These are phyloP conservation scores for Cladophialophora psammophila DNA, from an alignment of 2,329 filamentous ascomycete genomes.

Conservation along the genomic window DNA sequence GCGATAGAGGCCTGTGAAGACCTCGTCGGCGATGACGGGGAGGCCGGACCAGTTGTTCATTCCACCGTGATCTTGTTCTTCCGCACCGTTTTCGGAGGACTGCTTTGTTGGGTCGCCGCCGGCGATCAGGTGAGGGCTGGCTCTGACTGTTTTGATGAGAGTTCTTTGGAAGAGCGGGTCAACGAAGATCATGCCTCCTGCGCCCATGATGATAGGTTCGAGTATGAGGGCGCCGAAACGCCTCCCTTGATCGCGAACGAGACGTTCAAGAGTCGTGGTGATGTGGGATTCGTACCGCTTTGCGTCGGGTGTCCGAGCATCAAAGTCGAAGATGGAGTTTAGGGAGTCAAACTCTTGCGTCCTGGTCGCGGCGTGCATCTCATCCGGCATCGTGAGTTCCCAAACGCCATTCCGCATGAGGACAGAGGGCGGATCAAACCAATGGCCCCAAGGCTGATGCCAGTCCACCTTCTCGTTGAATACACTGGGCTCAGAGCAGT, in stretches of 20 bases:
- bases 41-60: slow-evolving; percentile 70
- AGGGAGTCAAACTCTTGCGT: slow-evolving; percentile 58
- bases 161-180: slow-evolving; percentile 82
- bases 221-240: slow-evolving; percentile 80
- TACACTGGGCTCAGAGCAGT: slow-evolving; percentile 76
- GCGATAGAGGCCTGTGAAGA: slow-evolving; percentile 85
- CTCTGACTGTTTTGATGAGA: slow-evolving; percentile 72
- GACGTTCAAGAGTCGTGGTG: slow-evolving; percentile 57
- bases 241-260: slow-evolving; percentile 63
- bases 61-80: background rate
- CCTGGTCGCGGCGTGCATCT: slow-evolving; percentile 3
- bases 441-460: slow-evolving; percentile 79
- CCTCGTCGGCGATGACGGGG: slow-evolving; percentile 83
- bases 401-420: slow-evolving; percentile 71
- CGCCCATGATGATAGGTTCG: slow-evolving; percentile 81
- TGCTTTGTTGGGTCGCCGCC: background rate
- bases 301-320: slow-evolving; percentile 57
- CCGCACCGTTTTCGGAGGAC: background rate
- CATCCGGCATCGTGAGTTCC: slow-evolving; percentile 46
- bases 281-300: slow-evolving; percentile 69
- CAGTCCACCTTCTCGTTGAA: slow-evolving; percentile 87
- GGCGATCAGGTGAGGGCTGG: slow-evolving; percentile 63
- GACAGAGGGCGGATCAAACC: slow-evolving; percentile 81
- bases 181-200: slow-evolving; percentile 83
- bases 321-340: slow-evolving; percentile 67